Evolutionary conservation across 345 rosid species (phyloP), one percentile per base, ranked within the genome.

Genomic region (Salix brachista): DNA sequence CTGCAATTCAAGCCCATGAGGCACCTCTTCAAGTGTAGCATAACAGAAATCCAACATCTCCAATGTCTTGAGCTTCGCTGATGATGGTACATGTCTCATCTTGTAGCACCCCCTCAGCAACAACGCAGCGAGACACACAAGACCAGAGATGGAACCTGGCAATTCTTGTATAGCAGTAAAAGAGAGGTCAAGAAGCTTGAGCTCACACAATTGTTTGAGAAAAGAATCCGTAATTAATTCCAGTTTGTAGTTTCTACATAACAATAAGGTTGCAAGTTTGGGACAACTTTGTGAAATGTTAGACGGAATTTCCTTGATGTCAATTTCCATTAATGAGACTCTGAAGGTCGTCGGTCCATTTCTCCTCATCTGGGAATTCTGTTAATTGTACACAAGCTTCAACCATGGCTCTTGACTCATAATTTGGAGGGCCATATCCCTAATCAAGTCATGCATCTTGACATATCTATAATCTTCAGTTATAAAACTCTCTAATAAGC

Each of bases 141-240:
- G 65, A 3, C 23, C 21, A 11, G 77, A 30, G 18, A 77, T 26
- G 13, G 79, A 77, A 46, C 52, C 25, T 7, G 81, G 83, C 67
- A 80, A 65, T 48, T 1, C 8, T 4, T 6, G 8, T 19, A 71
- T 41, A 0, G 0, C 0, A 1, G 28, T 23, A 0, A 3, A 16
- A 23, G 80, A 84, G 41, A 84, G 80, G 70, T 84, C 78, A 58
- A 84, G 80, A 70, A 81, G 32, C 73, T 34, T 65, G 39, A 80
- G 71, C 44, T 58, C 64, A 8, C 4, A 21, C 52, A 75, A 10
- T 19, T 21, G 39, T 4, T 52, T 2, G 41, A 80, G 69, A 68
- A 78, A 78, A 28, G 58, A 54, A 14, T 71, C 80, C 16, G 67
- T 58, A 19, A 84, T 75, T 36, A 14, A 46, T 41, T 16, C 7